Evolutionary conservation across 345 rosid genomes (phyloP).

Genomic region (Firmiana major): DNA sequence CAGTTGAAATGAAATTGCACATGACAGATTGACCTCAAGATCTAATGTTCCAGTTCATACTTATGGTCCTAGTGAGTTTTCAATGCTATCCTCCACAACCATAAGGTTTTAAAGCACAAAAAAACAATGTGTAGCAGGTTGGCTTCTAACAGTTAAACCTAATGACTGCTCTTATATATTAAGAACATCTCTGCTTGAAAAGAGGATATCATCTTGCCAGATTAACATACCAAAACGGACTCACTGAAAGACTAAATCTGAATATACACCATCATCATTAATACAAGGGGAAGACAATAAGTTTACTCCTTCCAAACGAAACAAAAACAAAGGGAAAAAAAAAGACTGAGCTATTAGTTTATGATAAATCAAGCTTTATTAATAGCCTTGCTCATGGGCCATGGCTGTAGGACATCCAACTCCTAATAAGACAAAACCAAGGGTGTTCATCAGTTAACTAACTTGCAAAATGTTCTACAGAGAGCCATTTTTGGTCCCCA

Average conservation of each 20-base stretch:
- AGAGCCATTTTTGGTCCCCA: neutral
- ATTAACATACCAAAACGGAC: neutral
- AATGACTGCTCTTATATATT: neutral
- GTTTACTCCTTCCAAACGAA: neutral
- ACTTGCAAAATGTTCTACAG: neutral
- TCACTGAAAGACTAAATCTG: neutral
- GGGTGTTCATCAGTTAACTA: neutral
- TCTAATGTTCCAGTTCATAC: neutral
- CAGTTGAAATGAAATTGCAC: neutral
- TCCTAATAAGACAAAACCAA: neutral
- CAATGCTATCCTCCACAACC: neutral
- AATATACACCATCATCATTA: neutral
- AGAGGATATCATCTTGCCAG: neutral
- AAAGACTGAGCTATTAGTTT: neutral
- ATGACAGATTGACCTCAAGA: neutral
- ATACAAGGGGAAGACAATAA: neutral
- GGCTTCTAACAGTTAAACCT: neutral
- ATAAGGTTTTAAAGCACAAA: neutral
- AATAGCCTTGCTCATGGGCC: neutral
- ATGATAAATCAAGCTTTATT: neutral
- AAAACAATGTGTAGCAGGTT: neutral
- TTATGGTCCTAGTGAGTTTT: neutral
- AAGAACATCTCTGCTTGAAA: neutral
- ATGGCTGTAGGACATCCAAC: neutral
- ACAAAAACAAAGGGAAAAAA: neutral